These are phyloP conservation scores for Diaporthe ampelina DNA, from an alignment of 2,329 filamentous ascomycete species.

Conservation along the genomic window DNA sequence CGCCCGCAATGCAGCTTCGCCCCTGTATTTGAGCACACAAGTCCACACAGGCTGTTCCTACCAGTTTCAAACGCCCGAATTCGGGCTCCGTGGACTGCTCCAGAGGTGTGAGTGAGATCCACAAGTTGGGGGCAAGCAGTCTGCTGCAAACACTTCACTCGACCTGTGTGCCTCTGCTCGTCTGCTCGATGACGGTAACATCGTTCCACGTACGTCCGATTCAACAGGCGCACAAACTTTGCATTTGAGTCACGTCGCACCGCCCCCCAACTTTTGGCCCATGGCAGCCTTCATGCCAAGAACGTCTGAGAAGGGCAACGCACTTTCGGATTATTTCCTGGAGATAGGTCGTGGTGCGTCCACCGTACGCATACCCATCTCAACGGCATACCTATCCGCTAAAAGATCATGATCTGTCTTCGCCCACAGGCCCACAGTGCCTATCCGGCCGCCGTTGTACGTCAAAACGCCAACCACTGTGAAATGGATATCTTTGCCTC, in stretches of 20 bases:
- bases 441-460: background rate
- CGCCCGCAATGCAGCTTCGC: background rate
- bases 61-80: background rate
- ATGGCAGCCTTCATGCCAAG: background rate
- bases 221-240: background rate
- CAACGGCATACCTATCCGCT: background rate
- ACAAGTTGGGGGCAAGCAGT: background rate
- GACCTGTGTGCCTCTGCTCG: background rate
- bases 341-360: background rate
- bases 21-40: background rate
- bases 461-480: background rate
- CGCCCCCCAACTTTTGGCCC: background rate
- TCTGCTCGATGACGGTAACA: background rate
- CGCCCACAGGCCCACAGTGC: background rate
- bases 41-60: background rate
- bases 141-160: conserved; percentile 13
- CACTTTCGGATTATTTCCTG: background rate
- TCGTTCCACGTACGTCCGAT: conserved; percentile 1
- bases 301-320: background rate
- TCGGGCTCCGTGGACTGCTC: too few species aligned
- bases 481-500: background rate
- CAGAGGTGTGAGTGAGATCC: too few species aligned
- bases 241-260: conserved; percentile 11
- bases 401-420: background rate
- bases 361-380: conserved; percentile 15